Percentiles rank a stretch among this genome's conserved stretches.
Conservation (phyloP, 768 basidiomycete genomes). For the Lentinula aciculospora region DNA sequence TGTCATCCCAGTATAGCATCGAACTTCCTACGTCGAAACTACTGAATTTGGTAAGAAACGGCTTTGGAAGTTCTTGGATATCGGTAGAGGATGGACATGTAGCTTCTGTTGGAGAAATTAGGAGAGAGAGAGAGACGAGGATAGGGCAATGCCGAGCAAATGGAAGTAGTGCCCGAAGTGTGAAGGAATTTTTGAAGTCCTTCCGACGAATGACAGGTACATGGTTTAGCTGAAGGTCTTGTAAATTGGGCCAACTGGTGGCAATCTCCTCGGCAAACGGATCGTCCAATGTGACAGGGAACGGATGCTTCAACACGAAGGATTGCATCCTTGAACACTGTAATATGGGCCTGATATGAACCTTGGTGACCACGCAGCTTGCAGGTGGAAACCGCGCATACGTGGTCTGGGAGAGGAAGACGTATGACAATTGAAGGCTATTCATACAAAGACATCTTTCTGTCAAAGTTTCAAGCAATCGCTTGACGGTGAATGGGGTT, state of each 20-base stretch:
- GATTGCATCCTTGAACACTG: not conserved
- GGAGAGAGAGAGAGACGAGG: not conserved
- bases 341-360: not conserved
- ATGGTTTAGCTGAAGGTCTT: not conserved
- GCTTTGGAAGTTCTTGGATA: not conserved
- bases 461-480: not conserved
- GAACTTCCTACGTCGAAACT: not conserved
- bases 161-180: not conserved
- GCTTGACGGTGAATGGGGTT: not conserved
- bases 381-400: not conserved
- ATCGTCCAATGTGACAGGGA: not conserved
- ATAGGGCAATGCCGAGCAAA: not conserved
- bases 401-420: not conserved
- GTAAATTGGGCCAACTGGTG: not conserved
- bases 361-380: not conserved
- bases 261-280: not conserved
- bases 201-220: not conserved
- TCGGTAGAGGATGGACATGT: not conserved
- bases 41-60: not conserved
- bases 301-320: not conserved
- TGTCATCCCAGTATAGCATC: not conserved
- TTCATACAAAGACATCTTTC: not conserved
- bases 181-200: constrained; percentile 1
- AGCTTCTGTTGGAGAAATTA: not conserved
- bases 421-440: not conserved